These are phyloP conservation scores for Populus nigra DNA, from an alignment of 345 rosid species.

Conservation along the genomic window DNA sequence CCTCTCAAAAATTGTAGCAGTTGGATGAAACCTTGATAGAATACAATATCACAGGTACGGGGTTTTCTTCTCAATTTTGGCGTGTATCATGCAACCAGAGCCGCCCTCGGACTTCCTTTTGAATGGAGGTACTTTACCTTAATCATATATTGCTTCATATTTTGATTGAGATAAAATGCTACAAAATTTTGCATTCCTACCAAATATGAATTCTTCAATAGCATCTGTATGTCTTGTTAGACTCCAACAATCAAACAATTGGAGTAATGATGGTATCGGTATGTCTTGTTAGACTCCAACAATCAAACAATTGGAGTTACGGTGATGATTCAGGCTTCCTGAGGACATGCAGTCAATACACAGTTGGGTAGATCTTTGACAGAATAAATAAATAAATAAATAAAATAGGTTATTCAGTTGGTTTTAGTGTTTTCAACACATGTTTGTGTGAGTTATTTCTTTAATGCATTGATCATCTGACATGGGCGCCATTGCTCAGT, in stretches of 20 bases:
- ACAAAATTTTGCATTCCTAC: neutral
- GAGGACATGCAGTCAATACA: no score
- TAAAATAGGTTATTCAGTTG: neutral
- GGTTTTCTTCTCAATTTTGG: slow-evolving; percentile 97
- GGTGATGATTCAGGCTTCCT: neutral
- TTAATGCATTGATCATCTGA: neutral
- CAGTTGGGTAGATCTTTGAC: no score
- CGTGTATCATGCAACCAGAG: slow-evolving; percentile 88
- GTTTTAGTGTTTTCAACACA: neutral
- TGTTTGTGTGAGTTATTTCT: neutral
- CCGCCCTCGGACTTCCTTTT: slow-evolving; percentile 88
- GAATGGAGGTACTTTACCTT: slow-evolving; percentile 68
- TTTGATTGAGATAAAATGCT: slow-evolving; percentile 3
- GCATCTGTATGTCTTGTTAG: neutral
- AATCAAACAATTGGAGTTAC: neutral
- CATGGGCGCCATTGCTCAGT: neutral
- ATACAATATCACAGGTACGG: slow-evolving; percentile 55
- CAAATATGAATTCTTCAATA: neutral
- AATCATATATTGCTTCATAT: neutral
- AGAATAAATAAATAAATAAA: no score
- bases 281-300: neutral
- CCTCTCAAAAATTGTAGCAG: slow-evolving; percentile 3
- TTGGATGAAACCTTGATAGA: slow-evolving; percentile 7
- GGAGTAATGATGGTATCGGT: neutral
- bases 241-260: neutral